Conservation (phyloP, 768 basidiomycete species). For the Termitomyces heimii region DNA sequence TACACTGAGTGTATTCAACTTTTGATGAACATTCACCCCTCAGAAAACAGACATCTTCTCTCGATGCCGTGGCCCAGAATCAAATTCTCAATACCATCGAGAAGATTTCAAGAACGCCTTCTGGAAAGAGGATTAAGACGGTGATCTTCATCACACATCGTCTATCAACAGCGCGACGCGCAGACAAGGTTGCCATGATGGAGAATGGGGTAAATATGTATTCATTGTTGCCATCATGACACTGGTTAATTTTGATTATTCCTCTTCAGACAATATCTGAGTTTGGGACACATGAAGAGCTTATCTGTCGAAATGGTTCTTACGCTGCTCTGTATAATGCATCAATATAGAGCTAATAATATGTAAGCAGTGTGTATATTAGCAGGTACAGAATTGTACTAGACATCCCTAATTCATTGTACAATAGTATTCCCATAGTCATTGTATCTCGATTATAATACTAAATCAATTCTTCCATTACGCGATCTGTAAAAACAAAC, state of each 20-base stretch:
- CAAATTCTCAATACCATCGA: constrained; percentile 75
- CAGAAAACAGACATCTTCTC: constrained; percentile 58
- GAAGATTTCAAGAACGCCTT: constrained; percentile 51
- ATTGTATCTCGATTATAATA: background rate
- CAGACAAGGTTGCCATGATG: constrained; percentile 87
- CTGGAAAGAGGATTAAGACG: constrained; percentile 58
- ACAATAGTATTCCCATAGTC: constrained; percentile 5
- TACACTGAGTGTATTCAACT: constrained; percentile 1
- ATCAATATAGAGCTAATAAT: constrained; percentile 40
- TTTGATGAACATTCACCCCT: background rate
- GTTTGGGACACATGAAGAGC: constrained; percentile 69
- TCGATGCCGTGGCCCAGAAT: constrained; percentile 77
- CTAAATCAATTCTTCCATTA: constrained; percentile 40
- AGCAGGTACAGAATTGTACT: constrained; percentile 4
- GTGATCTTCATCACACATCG: constrained; percentile 84
- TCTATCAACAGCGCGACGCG: constrained; percentile 72
- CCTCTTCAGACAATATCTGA: constrained; percentile 67
- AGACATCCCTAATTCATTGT: constrained; percentile 10
- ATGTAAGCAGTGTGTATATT: constrained; percentile 13
- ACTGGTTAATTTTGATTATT: constrained; percentile 5
- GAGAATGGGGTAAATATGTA: constrained; percentile 50
- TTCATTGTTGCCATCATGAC: constrained; percentile 12
- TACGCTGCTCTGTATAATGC: constrained; percentile 70
- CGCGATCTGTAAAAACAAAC: constrained; percentile 63
- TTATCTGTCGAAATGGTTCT: constrained; percentile 51